A percentile compares a stretch with the other conserved stretches of the same genome.
Evolutionary conservation across 2,329 filamentous ascomycete genomes (phyloP).

Genomic region (Paracamarosporium sp.): DNA sequence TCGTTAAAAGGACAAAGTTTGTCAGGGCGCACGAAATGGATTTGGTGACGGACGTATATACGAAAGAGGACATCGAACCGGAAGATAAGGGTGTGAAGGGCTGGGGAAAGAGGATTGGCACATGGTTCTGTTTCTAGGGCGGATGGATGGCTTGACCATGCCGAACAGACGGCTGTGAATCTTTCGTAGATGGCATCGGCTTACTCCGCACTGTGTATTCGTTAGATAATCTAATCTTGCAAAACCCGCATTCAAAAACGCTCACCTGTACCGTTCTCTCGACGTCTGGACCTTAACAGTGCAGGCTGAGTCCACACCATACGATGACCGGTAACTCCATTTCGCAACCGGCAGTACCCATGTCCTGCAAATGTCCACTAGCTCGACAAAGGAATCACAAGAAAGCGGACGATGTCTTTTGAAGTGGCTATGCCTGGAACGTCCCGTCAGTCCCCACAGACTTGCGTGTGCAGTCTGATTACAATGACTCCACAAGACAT

Average conservation of each 20-base stretch:
- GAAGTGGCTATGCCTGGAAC: not conserved
- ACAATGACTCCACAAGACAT: too few relatives aligned
- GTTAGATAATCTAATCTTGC: not conserved
- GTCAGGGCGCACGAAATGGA: constrained; percentile 33
- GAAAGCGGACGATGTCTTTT: not conserved
- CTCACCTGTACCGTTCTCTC: not conserved
- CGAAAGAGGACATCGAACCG: constrained; percentile 37
- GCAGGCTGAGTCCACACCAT: too few relatives aligned
- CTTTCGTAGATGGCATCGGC: not conserved
- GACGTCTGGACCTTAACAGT: not conserved
- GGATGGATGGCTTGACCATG: not conserved
- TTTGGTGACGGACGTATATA: constrained; percentile 39
- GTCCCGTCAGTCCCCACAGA: not conserved
- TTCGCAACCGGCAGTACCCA: too few relatives aligned
- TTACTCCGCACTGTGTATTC: not conserved
- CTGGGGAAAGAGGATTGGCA: constrained; percentile 29
- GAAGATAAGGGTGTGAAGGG: constrained; percentile 27
- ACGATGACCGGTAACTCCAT: not conserved
- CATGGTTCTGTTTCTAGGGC: constrained; percentile 36
- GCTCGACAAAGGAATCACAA: too few relatives aligned
- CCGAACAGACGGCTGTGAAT: not conserved
- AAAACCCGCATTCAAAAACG: not conserved
- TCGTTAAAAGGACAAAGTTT: constrained; percentile 37
- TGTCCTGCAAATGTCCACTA: too few relatives aligned
- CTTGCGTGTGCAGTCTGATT: not conserved